Conservation (phyloP, 2,329 filamentous ascomycete species). For the Ceratocystis cacaofunesta region DNA sequence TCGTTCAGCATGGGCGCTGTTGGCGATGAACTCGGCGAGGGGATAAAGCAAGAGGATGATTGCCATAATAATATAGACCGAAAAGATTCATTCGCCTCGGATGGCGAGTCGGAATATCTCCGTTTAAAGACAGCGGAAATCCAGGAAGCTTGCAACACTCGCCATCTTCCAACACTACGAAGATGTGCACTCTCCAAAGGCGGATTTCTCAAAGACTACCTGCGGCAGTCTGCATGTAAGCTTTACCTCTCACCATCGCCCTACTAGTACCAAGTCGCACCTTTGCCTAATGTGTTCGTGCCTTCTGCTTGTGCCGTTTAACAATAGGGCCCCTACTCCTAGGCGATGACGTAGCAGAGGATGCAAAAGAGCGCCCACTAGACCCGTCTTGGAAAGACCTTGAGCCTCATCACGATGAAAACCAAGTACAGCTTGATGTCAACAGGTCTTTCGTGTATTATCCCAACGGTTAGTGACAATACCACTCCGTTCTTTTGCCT, state of each 20-base stretch:
- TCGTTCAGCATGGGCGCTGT: not conserved
- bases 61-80: not conserved
- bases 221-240: slow-evolving; percentile 68
- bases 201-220: slow-evolving; percentile 50
- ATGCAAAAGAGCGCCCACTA: slow-evolving; percentile 11
- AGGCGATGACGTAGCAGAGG: slow-evolving; percentile 24
- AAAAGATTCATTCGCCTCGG: not conserved
- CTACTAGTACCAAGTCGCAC: not conserved
- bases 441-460: slow-evolving; percentile 97
- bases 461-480: slow-evolving; percentile 48
- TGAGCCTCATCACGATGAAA: slow-evolving; percentile 68
- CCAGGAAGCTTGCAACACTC: slow-evolving; percentile 42
- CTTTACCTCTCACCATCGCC: slow-evolving; percentile 20
- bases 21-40: not conserved
- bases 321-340: slow-evolving; percentile 47
- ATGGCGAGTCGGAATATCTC: slow-evolving; percentile 9
- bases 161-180: slow-evolving; percentile 41
- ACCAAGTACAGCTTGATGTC: slow-evolving; percentile 83
- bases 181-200: slow-evolving; percentile 45
- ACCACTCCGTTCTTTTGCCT: slow-evolving; percentile 6
- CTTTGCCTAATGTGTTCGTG: slow-evolving; percentile 2
- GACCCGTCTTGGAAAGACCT: slow-evolving; percentile 41
- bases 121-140: slow-evolving; percentile 33
- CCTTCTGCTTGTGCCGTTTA: not conserved
- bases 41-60: not conserved